A percentile compares a stretch with the other conserved stretches of the same genome.
Evolutionary conservation across 192 early-diverging fungal genomes (phyloP).

Genomic region (Coemansia sp.): DNA sequence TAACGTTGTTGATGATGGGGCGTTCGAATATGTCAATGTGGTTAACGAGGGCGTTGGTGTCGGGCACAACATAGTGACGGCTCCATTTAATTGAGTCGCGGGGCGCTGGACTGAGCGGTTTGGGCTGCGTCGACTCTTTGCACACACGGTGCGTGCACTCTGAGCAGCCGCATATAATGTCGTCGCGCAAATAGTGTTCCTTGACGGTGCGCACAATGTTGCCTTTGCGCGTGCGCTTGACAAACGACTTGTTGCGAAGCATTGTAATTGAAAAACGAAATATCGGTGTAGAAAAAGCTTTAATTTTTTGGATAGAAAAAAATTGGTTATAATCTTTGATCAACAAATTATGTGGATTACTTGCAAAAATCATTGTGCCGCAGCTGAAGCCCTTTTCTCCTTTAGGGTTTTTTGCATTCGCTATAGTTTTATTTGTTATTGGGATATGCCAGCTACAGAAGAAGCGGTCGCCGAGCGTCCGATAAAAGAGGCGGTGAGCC

Average conservation of each 20-base stretch:
- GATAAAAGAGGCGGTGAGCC: neutral
- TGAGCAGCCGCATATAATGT: conserved; percentile 74
- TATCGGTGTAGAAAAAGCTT: neutral
- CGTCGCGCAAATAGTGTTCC: conserved; percentile 96
- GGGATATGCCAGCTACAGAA: neutral
- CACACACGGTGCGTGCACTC: conserved; percentile 37
- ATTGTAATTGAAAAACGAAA: conserved; percentile 19
- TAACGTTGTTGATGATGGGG: conserved; percentile 79
- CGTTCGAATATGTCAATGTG: conserved; percentile 96
- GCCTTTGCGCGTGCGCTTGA: conserved; percentile 88
- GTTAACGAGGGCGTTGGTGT: conserved; percentile 93
- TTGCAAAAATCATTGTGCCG: neutral
- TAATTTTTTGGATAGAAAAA: neutral
- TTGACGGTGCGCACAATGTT: conserved; percentile 91
- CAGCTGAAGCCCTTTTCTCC: neutral
- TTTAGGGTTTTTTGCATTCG: neutral
- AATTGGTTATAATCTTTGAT: neutral
- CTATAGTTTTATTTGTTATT: neutral
- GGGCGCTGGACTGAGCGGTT: conserved; percentile 53
- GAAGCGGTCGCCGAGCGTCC: neutral
- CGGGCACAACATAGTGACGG: conserved; percentile 83
- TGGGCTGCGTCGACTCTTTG: conserved; percentile 23
- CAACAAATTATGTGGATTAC: neutral
- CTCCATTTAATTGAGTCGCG: conserved; percentile 56
- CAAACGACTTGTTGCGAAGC: conserved; percentile 83